Percentiles rank a stretch among this genome's conserved stretches.
phyloP scores from a whole-genome alignment of 73 alveolate species.

The Tetrahymena malaccensis region DNA sequence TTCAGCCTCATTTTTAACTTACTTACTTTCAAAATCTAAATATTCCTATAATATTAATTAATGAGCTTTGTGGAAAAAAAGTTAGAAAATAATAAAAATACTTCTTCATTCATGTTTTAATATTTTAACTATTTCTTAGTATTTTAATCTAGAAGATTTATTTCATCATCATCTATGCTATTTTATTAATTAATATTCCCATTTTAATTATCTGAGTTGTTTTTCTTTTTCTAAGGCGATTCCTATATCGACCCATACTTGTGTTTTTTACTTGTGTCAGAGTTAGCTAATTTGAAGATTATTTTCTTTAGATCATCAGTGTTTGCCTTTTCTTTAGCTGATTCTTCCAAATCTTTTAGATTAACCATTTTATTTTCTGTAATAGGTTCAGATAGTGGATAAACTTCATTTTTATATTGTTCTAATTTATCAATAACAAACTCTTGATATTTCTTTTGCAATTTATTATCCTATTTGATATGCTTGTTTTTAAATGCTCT shows the following conservation, averaged over 20 bases:
- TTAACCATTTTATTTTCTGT: background rate
- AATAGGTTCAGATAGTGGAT: background rate
- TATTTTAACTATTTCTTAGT: background rate
- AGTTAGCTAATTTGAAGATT: background rate
- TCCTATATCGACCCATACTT: background rate
- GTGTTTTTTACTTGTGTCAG: background rate
- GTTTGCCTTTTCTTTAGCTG: background rate
- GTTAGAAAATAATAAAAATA: background rate
- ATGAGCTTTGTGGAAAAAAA: background rate
- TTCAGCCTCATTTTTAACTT: background rate
- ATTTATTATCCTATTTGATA: background rate
- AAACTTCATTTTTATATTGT: background rate
- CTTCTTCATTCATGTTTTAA: background rate
- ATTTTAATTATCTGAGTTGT: background rate
- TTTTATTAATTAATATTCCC: background rate
- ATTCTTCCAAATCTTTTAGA: background rate
- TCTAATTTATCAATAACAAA: background rate
- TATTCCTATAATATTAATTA: background rate
- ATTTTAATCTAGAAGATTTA: background rate
- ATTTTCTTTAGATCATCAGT: background rate
- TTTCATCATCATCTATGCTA: background rate
- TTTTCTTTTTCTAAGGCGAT: background rate
- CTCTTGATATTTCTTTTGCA: background rate
- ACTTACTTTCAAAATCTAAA: background rate
- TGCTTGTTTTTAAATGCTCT: background rate